Conservation (phyloP, 192 early-diverging fungal genomes). For the Dissophora globulifera region DNA sequence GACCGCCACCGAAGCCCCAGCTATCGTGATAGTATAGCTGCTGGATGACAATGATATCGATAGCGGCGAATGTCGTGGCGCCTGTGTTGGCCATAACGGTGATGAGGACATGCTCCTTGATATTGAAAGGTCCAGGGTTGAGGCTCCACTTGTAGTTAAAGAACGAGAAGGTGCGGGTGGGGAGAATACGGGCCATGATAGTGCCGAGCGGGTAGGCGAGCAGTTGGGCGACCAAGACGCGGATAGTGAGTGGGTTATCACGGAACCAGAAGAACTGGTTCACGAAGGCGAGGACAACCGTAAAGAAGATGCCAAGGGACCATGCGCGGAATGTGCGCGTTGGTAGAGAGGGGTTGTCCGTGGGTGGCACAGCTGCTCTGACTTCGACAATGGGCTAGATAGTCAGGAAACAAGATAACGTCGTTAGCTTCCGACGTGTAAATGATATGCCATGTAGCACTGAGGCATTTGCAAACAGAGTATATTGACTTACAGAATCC, state of each 20-base stretch:
- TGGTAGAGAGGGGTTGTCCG: conserved; percentile 72
- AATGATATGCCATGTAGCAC: too few species aligned
- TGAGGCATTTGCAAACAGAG: too few species aligned
- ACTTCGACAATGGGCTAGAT: conserved; percentile 77
- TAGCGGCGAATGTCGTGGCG: conserved; percentile 76
- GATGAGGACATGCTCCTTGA: conserved; percentile 91
- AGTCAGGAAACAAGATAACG: too few species aligned
- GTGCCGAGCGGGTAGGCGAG: conserved; percentile 81
- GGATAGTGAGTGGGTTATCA: conserved; percentile 78
- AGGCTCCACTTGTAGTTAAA: conserved; percentile 63
- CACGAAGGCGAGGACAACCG: conserved; percentile 68
- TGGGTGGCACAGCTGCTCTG: conserved; percentile 72
- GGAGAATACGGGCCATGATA: conserved; percentile 70
- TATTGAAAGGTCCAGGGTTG: conserved; percentile 88
- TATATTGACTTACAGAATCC: conserved; percentile 55
- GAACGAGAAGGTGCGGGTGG: conserved; percentile 59
- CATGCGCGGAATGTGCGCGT: conserved; percentile 79
- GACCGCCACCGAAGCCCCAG: conserved; percentile 70
- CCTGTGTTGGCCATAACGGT: conserved; percentile 79
- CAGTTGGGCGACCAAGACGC: conserved; percentile 77
- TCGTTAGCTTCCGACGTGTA: too few species aligned
- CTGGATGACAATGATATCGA: conserved; percentile 80
- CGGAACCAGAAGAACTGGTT: conserved; percentile 91
- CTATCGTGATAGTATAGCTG: conserved; percentile 73
- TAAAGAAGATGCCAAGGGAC: conserved; percentile 79